Evolutionary conservation across 176 grass and related monocot genomes (phyloP), one percentile per base, ranked within the genome.

Genomic region (Neostapfia colusana): DNA sequence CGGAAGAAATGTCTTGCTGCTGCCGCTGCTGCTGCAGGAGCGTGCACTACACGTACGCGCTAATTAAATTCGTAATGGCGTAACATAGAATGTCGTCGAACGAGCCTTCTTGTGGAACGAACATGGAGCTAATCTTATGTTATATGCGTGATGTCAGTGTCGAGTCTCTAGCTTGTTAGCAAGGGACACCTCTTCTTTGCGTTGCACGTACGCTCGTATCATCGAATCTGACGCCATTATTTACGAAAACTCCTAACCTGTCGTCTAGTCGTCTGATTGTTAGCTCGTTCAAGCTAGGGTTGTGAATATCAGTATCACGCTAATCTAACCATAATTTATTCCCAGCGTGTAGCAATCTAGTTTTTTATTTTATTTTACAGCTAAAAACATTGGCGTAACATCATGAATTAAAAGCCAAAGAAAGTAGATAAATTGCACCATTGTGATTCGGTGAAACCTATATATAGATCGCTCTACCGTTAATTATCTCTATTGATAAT

Each of bases 181-280:
- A 70, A 59, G 54, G 31, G 46, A 34, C 58, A 64, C 57, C 61
- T 35, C 24, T 34, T 5, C 46, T 49, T n/a, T n/a, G n/a, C n/a
- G n/a, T n/a, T n/a, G 20, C 24, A 17, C 31, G 31, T 59, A n/a
- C n/a, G 50, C 40, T 51, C 57, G 39, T 11, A 39, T 61, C 44
- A 43, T 16, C 38, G 12, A 10, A 16, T 54, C 42, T 7, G 61
- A 28, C n/a, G n/a, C 24, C 42, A 16, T 31, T 31, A 38, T 40
- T 54, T 53, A 42, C 40, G 65, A 63, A 77, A 70, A 84, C 73
- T 14, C 44, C 17, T 67, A 51, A 43, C 73, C 31, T 54, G 65
- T 84, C 82, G 82, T 77, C 18, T 84, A n/a, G n/a, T n/a, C 63
- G 35, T 84, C 73, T 12, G 21, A 25, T 65, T 78, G 34, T 38